phyloP scores from a whole-genome alignment of 805 yeast genomes.

The Myxozyma sirexii region DNA sequence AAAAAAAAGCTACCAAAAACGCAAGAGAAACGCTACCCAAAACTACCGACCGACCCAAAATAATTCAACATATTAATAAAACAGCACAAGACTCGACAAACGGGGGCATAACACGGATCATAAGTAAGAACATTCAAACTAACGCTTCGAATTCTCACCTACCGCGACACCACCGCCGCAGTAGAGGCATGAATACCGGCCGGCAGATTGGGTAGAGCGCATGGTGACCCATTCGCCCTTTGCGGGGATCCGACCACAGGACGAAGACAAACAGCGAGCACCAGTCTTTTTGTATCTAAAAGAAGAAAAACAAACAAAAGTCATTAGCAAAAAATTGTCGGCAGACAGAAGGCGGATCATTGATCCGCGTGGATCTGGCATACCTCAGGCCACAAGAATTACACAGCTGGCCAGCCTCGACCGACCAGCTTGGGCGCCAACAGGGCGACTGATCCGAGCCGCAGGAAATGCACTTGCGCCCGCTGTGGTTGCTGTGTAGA shows the following conservation, averaged over 20 bases:
- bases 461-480: conserved; percentile 81
- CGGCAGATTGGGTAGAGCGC: conserved; percentile 43
- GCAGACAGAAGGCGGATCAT: too few species aligned
- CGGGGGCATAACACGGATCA: neutral
- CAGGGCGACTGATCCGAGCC: conserved; percentile 91
- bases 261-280: conserved; percentile 76
- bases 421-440: conserved; percentile 98
- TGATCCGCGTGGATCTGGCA: neutral
- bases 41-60: neutral
- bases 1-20: too few species aligned
- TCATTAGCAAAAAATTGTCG: too few species aligned
- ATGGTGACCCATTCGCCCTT: conserved; percentile 93
- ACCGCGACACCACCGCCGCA: conserved; percentile 56
- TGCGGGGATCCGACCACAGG: conserved; percentile 89
- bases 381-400: conserved; percentile 83
- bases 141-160: conserved; percentile 32
- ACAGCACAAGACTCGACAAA: neutral
- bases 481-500: conserved; percentile 12
- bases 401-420: conserved; percentile 89
- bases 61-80: neutral
- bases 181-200: conserved; percentile 52
- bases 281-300: conserved; percentile 87
- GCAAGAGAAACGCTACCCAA: too few species aligned
- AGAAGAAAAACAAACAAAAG: neutral
- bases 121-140: neutral